Base-by-base conservation (phyloP, 768 basidiomycete species). In the Podaxis rugospora region DNA sequence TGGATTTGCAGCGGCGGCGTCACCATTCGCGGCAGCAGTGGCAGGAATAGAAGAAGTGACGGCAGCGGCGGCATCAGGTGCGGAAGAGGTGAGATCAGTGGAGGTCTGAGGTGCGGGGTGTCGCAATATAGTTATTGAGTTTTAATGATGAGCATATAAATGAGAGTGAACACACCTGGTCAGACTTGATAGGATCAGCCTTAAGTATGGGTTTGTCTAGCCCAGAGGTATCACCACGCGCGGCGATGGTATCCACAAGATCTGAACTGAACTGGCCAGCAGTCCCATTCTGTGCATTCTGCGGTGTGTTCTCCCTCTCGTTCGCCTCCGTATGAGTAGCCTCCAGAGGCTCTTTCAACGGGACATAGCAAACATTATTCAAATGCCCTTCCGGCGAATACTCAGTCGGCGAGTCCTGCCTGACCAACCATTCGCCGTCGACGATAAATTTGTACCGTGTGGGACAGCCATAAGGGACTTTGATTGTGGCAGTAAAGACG, bases 371-470 rank as follows among this genome's bases (percentile, higher is more conserved):
- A 55, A 90, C 74, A 69, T 92, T 90, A 72, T 93, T 93, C 18
- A 86, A 69, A 71, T 87, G 88, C 14, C 90, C 90, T 21, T 74
- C 72, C 7, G 71, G 69, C 66, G 92, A 90, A 1, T 73, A 68
- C 71, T 90, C 88, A 55, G 83, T 84, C 5, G 86, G 84, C 59
- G 78, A 78, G 62, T 79, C 78, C 37, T 80, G 77, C 51, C 78
- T 77, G 51, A 79, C 77, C 51, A 75, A 66, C 90, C 89, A 93
- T 62, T 72, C 66, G 37, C 85, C 87, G 69, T 93, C 92, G 56
- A 93, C 90, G 69, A 92, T 76, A 69, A 85, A 93, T 73, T 93
- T 93, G 83, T 89, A 93, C 5, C 75, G 67, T 59, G 90, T 74
- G 66, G 84, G 87, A 53, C 81, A 69, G 51, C 77, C 83, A 83